phyloP scores from a whole-genome alignment of 179 eudicot genomes.

The Gypsophila paniculata region DNA sequence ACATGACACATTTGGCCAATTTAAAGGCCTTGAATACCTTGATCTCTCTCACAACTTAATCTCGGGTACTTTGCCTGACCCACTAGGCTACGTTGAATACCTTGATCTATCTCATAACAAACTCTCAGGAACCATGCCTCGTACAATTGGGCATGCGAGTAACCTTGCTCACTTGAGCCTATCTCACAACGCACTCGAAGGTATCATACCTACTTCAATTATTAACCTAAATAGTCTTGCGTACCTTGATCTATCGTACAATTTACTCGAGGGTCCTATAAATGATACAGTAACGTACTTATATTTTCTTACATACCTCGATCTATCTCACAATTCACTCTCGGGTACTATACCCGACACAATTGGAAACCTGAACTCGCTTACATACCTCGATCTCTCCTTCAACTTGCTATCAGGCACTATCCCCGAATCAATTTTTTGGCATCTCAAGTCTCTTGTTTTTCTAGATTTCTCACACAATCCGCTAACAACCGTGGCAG shows the following conservation, averaged over 20 bases:
- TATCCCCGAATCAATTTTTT: conserved; percentile 9
- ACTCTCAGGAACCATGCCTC: background rate
- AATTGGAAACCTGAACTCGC: conserved; percentile 11
- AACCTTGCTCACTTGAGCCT: background rate
- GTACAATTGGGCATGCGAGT: background rate
- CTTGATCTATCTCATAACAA: background rate
- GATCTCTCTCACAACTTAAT: background rate
- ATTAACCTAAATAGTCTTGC: background rate
- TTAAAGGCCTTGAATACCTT: background rate
- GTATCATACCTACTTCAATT: background rate
- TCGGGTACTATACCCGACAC: conserved; percentile 13
- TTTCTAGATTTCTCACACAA: background rate
- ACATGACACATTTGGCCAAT: conserved; percentile 1
- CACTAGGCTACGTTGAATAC: background rate
- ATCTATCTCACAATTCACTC: conserved; percentile 3
- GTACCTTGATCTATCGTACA: background rate
- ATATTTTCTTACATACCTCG: background rate
- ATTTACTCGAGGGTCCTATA: background rate
- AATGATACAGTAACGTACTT: background rate
- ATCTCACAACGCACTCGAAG: background rate
- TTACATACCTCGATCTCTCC: conserved; percentile 13
- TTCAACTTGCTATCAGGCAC: conserved; percentile 3
- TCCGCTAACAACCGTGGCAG: background rate
- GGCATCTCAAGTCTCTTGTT: background rate
- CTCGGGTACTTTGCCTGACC: background rate